Conservation (phyloP, 2,329 filamentous ascomycete species). For the Cordyceps sp. region DNA sequence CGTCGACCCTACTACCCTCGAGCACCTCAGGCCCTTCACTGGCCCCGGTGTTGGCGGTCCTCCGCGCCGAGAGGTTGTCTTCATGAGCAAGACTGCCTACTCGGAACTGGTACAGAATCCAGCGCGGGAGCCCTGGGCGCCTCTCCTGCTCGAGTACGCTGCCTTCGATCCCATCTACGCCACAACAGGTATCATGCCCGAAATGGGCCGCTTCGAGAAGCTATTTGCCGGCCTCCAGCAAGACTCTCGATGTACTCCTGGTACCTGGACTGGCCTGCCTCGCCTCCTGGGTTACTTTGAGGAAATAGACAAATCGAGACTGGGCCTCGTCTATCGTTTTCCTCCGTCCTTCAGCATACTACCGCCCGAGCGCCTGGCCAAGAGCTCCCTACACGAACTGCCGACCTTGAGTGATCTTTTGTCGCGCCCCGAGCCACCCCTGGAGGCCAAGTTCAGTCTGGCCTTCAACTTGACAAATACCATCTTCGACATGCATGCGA, state of each 20-base stretch:
- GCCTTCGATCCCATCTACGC: constrained; percentile 45
- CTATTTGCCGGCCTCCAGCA: constrained; percentile 40
- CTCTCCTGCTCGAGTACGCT: constrained; percentile 56
- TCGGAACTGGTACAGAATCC: constrained; percentile 26
- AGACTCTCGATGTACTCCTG: constrained; percentile 31
- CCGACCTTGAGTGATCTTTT: constrained; percentile 39
- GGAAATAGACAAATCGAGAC: constrained; percentile 50
- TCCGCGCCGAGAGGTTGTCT: constrained; percentile 3
- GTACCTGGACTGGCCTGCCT: constrained; percentile 44
- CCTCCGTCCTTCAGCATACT: constrained; percentile 47
- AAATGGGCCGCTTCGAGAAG: constrained; percentile 48
- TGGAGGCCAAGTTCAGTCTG: constrained; percentile 63
- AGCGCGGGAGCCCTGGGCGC: constrained; percentile 29
- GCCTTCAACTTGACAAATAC: constrained; percentile 58
- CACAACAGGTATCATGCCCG: constrained; percentile 44
- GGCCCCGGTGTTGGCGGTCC: constrained; percentile 11
- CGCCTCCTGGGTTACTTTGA: constrained; percentile 56
- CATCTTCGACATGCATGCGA: constrained; percentile 55
- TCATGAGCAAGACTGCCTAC: constrained; percentile 33
- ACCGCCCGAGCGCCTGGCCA: constrained; percentile 32
- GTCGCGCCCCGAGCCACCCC: constrained; percentile 38
- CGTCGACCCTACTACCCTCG: constrained; percentile 31
- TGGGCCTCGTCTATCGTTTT: constrained; percentile 61
- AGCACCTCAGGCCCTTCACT: constrained; percentile 14
- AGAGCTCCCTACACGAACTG: constrained; percentile 31